Conservation (phyloP, 805 yeast genomes). For the Suhomyces sp. region DNA sequence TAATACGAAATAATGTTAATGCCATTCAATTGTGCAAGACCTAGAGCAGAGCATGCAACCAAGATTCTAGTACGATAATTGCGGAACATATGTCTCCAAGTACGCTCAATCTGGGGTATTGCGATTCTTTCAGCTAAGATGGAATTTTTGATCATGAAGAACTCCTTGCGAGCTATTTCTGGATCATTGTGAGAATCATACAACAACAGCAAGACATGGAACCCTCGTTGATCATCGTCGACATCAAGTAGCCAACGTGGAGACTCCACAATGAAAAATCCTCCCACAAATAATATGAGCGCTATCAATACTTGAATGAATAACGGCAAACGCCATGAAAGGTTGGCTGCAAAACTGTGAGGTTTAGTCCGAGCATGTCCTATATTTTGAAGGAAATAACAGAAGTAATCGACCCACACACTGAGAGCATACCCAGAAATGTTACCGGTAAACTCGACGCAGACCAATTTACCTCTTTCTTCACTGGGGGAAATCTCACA, state of each 20-base stretch:
- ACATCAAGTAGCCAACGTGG: conserved; percentile 89
- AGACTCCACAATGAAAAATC: conserved; percentile 77
- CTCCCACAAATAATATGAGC: conserved; percentile 63
- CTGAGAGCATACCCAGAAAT: conserved; percentile 77
- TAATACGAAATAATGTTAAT: conserved; percentile 59
- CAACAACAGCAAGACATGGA: conserved; percentile 36
- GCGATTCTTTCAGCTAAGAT: conserved; percentile 38
- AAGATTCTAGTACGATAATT: conserved; percentile 37
- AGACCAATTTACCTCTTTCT: conserved; percentile 80
- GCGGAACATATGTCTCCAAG: conserved; percentile 43
- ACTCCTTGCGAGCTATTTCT: conserved; percentile 41
- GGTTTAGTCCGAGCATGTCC: conserved; percentile 39
- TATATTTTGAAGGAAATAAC: conserved; percentile 61
- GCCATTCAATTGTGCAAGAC: conserved; percentile 51
- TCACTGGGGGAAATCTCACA: conserved; percentile 87
- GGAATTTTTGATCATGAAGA: conserved; percentile 46
- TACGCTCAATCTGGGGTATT: conserved; percentile 40
- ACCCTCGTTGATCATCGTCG: conserved; percentile 64
- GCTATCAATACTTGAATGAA: conserved; percentile 78
- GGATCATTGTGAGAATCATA: conserved; percentile 30
- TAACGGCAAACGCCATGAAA: conserved; percentile 78
- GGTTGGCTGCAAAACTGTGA: conserved; percentile 35
- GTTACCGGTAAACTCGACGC: conserved; percentile 87
- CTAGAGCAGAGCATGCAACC: conserved; percentile 43
- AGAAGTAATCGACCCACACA: conserved; percentile 83